Conservation (phyloP, 345 rosid species). For the Isatis tinctoria region DNA sequence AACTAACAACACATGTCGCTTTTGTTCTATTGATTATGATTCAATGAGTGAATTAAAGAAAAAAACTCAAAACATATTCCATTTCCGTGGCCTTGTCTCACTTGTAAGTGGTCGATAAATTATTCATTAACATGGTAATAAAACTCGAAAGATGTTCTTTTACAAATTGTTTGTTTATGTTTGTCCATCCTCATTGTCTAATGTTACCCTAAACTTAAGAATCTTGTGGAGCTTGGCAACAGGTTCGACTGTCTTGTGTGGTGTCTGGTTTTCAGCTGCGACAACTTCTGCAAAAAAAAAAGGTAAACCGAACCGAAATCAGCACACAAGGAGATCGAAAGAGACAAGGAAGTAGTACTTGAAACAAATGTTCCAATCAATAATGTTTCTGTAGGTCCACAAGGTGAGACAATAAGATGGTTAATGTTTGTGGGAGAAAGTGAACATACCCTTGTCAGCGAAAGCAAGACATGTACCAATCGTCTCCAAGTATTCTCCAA, state of each 20-base stretch:
- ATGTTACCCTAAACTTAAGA: slow-evolving; percentile 42
- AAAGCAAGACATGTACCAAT: slow-evolving; percentile 54
- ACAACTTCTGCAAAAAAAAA: not conserved
- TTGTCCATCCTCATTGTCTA: slow-evolving; percentile 37
- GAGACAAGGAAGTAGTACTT: not conserved
- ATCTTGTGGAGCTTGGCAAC: slow-evolving; percentile 40
- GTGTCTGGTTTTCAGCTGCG: slow-evolving; percentile 35
- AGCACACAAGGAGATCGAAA: not conserved
- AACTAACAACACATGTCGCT: not conserved
- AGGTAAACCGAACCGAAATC: not conserved
- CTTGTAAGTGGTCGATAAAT: too few relatives aligned
- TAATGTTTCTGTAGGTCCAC: not conserved
- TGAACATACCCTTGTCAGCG: slow-evolving; percentile 1
- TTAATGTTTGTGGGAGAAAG: not conserved
- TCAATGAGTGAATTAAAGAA: not conserved
- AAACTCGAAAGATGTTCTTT: not conserved
- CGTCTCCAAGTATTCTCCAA: slow-evolving; percentile 60
- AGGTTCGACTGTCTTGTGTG: slow-evolving; percentile 8
- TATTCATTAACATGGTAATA: too few relatives aligned
- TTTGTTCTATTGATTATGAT: not conserved
- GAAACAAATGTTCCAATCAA: not conserved
- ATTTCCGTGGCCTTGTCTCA: too few relatives aligned
- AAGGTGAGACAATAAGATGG: not conserved
- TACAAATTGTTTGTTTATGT: slow-evolving; percentile 1
- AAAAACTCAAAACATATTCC: not conserved